Percentiles rank a stretch among this genome's conserved stretches.
Conservation (phyloP, 73 alveolate genomes). For the Paramecium pentaurelia region DNA sequence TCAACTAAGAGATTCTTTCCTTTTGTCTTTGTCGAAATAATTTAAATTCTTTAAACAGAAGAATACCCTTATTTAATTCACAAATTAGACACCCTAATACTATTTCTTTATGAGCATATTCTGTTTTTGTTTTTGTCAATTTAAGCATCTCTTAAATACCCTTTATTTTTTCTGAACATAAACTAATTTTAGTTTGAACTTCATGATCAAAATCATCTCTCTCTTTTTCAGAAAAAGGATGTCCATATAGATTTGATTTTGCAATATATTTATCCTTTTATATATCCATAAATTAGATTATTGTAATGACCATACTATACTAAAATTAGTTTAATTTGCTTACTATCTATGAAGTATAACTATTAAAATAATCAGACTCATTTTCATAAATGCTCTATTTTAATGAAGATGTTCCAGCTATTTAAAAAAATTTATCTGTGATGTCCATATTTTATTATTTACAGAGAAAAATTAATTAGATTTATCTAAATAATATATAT, state of each 20-base stretch:
- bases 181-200: neutral
- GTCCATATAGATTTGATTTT: neutral
- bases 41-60: neutral
- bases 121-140: neutral
- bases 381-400: neutral
- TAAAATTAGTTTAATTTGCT: neutral
- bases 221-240: neutral
- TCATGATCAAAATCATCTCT: neutral
- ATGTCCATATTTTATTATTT: neutral
- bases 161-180: neutral
- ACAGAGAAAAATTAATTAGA: neutral
- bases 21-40: neutral
- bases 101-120: neutral
- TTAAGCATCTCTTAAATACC: neutral
- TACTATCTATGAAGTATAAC: neutral
- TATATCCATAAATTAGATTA: neutral
- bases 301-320: neutral
- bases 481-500: neutral
- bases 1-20: neutral
- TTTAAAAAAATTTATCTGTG: neutral
- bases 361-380: neutral
- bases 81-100: neutral
- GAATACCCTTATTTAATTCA: neutral
- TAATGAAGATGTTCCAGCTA: neutral
- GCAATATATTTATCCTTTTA: neutral